phyloP scores from a whole-genome alignment of 768 basidiomycete genomes.

The Suillus americanus region DNA sequence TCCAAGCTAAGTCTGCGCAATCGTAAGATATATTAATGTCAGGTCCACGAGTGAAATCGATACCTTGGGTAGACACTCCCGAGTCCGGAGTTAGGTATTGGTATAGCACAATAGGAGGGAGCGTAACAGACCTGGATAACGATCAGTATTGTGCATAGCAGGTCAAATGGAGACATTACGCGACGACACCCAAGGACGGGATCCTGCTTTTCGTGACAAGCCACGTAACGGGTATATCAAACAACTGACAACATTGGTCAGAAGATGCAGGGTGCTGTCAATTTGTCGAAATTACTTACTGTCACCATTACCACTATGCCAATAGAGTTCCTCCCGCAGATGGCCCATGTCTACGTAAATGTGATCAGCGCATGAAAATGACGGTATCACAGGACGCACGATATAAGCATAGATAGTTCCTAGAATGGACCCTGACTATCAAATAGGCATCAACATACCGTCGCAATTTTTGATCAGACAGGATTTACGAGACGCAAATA shows the following conservation, averaged over 20 bases:
- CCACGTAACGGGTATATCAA: constrained; percentile 47
- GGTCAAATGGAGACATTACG: constrained; percentile 29
- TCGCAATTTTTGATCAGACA: background rate
- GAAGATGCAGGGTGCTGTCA: background rate
- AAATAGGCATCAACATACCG: background rate
- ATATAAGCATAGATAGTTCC: constrained; percentile 35
- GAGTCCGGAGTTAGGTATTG: constrained; percentile 29
- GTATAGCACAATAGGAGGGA: constrained; percentile 41
- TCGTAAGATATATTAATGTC: background rate
- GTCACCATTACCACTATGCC: constrained; percentile 40
- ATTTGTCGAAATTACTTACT: constrained; percentile 22
- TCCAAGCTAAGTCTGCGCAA: constrained; percentile 36
- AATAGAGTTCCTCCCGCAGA: constrained; percentile 42
- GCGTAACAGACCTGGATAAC: constrained; percentile 36
- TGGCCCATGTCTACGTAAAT: constrained; percentile 34
- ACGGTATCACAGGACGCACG: constrained; percentile 17
- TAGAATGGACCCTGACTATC: constrained; percentile 32
- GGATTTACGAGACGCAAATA: constrained; percentile 42
- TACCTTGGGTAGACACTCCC: constrained; percentile 30
- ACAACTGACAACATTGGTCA: constrained; percentile 27
- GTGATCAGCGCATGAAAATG: background rate
- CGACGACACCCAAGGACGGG: constrained; percentile 42
- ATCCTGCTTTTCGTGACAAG: constrained; percentile 39
- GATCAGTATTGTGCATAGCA: background rate
- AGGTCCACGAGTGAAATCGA: background rate